Conservation (phyloP, 129 eudicot genomes). For the Arctium lappa region DNA sequence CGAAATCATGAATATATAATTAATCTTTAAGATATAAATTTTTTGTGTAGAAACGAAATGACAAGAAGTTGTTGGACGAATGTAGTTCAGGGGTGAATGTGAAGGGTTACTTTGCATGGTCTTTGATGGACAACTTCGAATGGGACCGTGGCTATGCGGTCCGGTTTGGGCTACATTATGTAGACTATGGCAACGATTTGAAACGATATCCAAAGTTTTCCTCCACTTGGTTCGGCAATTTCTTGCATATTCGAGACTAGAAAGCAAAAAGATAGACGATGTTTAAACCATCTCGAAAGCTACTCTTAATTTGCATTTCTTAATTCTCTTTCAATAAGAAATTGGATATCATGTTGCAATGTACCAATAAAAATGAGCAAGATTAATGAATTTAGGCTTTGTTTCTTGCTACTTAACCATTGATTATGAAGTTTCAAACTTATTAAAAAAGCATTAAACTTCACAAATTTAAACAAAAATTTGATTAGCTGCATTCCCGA, state of each 20-base stretch:
- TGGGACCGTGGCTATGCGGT: slow-evolving; percentile 53
- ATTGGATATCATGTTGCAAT: slow-evolving; percentile 11
- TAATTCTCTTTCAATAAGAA: slow-evolving; percentile 20
- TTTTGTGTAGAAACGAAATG: slow-evolving; percentile 7
- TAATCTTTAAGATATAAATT: neutral
- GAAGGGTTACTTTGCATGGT: slow-evolving; percentile 57
- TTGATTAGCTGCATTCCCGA: no score
- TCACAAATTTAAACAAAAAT: neutral
- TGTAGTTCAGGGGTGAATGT: slow-evolving; percentile 52
- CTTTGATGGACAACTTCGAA: slow-evolving; percentile 55
- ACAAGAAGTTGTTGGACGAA: slow-evolving; percentile 9
- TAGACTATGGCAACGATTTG: slow-evolving; percentile 40
- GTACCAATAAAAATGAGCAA: neutral
- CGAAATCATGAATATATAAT: neutral
- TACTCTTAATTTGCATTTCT: neutral
- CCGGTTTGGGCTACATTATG: slow-evolving; percentile 57
- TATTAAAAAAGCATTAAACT: neutral
- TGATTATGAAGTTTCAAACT: neutral
- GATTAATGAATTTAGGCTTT: neutral
- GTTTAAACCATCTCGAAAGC: neutral
- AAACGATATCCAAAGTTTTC: slow-evolving; percentile 58
- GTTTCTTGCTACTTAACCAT: slow-evolving; percentile 7
- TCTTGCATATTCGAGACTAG: slow-evolving; percentile 31
- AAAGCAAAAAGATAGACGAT: neutral
- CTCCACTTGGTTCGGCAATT: slow-evolving; percentile 50